phyloP scores from a whole-genome alignment of 2,329 filamentous ascomycete genomes.

The Sclerotinia spermophila region DNA sequence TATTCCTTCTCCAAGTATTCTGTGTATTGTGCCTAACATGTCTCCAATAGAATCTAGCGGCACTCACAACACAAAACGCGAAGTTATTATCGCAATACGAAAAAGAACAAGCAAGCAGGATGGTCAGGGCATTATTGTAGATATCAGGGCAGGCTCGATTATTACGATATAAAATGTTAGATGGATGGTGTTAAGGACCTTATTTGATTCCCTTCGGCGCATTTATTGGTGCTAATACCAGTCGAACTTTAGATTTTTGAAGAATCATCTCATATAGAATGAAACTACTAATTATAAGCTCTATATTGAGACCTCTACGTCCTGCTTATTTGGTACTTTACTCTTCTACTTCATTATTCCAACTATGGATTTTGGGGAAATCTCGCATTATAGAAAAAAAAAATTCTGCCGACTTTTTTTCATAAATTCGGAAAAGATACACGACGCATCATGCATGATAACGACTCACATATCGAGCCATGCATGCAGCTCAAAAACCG shows the following conservation, averaged over 20 bases:
- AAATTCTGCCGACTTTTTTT: neutral
- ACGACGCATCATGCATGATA: neutral
- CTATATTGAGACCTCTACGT: neutral
- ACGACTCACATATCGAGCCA: neutral
- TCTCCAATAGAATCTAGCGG: constrained; percentile 5
- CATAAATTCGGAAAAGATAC: neutral
- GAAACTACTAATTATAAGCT: neutral
- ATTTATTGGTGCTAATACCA: neutral
- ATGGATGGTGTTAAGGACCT: neutral
- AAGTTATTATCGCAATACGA: neutral
- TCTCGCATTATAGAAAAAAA: neutral
- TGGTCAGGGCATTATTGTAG: constrained; percentile 8
- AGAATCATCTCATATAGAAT: neutral
- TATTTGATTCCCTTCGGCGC: neutral
- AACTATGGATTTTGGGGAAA: neutral
- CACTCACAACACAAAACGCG: constrained; percentile 4
- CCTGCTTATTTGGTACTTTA: neutral
- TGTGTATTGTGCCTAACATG: neutral
- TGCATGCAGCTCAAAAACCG: neutral
- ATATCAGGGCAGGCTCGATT: neutral
- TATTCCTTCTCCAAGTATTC: neutral
- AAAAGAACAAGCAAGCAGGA: neutral
- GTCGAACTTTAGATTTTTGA: neutral
- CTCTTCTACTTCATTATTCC: neutral
- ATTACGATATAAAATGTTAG: neutral